phyloP scores from a whole-genome alignment of 352 stramenopile genomes.

The Sclerospora graminicola region DNA sequence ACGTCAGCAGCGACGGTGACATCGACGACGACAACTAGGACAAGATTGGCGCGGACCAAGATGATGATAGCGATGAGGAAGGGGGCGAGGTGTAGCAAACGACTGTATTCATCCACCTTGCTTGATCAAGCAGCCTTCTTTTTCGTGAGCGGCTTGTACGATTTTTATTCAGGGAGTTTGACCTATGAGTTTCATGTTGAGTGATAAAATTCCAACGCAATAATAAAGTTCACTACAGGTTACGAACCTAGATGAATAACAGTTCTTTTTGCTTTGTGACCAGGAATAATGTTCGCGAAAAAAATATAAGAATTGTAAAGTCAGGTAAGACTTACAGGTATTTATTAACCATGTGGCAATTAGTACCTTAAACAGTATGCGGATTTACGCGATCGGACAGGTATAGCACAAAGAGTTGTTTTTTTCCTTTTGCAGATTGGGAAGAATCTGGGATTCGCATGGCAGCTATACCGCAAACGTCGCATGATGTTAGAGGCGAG shows the following conservation, averaged over 20 bases:
- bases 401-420: constrained; percentile 43
- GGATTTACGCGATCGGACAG: constrained; percentile 56
- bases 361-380: constrained; percentile 40
- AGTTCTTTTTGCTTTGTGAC: constrained; percentile 57
- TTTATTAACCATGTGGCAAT: background rate
- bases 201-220: background rate
- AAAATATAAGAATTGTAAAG: constrained; percentile 2
- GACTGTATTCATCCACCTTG: no score
- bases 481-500: constrained; percentile 1
- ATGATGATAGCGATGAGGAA: no score
- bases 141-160: constrained; percentile 66
- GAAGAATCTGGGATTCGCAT: constrained; percentile 43
- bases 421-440: constrained; percentile 35
- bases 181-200: constrained; percentile 21
- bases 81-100: no score
- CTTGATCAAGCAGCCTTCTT: constrained; percentile 77
- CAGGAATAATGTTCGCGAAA: constrained; percentile 65
- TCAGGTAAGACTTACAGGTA: background rate
- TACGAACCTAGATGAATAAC: constrained; percentile 59
- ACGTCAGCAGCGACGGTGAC: no score
- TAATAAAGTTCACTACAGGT: background rate
- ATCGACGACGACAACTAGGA: no score
- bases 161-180: constrained; percentile 69
- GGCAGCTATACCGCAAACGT: constrained; percentile 33
- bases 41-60: no score